These are phyloP conservation scores for carrot (Daucus carota) DNA, from an alignment of 129 eudicot species.

Conservation along the genomic window DH1_v3.0 NC_030385.2:40452501-40453000, in stretches of 20 bases:
- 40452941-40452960: too few relatives aligned
- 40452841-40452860: too few relatives aligned
- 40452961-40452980: too few relatives aligned
- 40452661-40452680: background rate
- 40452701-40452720: too few relatives aligned
- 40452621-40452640: background rate
- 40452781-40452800: background rate
- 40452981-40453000: too few relatives aligned
- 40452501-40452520: background rate
- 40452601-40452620: background rate
- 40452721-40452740: background rate
- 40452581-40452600: background rate
- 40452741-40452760: background rate
- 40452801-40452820: background rate
- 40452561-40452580: too few relatives aligned
- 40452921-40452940: too few relatives aligned
- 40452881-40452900: background rate
- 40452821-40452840: background rate
- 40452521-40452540: background rate
- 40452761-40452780: background rate
- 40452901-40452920: background rate
- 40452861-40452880: too few relatives aligned
- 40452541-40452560: too few relatives aligned
- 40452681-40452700: too few relatives aligned
- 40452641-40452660: background rate